Evolutionary conservation across 192 early-diverging fungal genomes (phyloP), one percentile per base, ranked within the genome.

Genomic region (Rhizoclosmatium sp.): DNA sequence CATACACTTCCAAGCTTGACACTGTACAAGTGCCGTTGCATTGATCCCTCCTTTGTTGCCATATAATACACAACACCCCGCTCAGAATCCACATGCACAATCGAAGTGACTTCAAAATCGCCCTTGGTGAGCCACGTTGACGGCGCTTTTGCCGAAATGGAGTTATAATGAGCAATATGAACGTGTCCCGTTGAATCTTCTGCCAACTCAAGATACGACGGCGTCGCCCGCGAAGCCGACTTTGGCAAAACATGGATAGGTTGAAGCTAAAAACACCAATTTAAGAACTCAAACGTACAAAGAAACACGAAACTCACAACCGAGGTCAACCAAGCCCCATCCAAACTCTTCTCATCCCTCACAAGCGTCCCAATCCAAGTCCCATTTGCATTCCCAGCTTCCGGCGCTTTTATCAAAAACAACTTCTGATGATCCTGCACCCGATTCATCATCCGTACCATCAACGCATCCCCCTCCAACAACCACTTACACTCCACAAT

Each of bases 401-500:
- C 82, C 4, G 84, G 78, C 1, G 87, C 75, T 39, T 65, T 81
- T 3, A 92, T 90, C 41, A 95, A 64, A 65, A 91, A 94, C 45
- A 95, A 81, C 21, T 90, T 86, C 76, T 92, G 86, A 2, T 91
- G 87, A 81, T 96, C 94, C 75, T 99, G 97, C 23, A 98, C 92
- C 19, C 97, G 86, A 78, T 99, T 99, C 82, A 94, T 94, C 41
- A 89, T 87, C 65, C 93, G 87, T 45, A 95, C 93, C 31, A 97
- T 65, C 60, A 99, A 79, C 3, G 81, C 64, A 44, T 85, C 82
- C 58, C 91, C 40, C 0, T 81, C 78, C 12, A 54, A 14, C 21
- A 93, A 77, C 97, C 97, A 99, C 14, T 82, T 81, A 47, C 97
- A 91, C 76, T 93, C 92, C n/a, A 92, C 90, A 78, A 99, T 88